Evolutionary conservation across 768 basidiomycete genomes (phyloP).

Genomic region (Macrolepiota fuliginosa): DNA sequence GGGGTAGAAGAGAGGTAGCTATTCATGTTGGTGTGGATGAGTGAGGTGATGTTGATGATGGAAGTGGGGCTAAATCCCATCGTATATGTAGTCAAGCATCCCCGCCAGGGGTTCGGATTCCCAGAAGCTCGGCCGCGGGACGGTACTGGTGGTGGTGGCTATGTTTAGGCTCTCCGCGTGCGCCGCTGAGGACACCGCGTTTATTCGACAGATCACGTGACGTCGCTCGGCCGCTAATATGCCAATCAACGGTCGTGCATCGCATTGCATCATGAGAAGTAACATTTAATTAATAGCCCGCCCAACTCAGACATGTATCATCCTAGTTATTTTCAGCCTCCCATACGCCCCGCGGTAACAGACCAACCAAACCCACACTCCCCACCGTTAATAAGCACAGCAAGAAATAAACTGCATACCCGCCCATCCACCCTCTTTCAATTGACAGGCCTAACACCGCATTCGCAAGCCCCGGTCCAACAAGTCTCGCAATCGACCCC

Average conservation of each 20-base stretch:
- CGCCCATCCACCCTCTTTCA: slow-evolving; percentile 44
- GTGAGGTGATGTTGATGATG: background rate
- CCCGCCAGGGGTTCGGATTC: too few relatives aligned
- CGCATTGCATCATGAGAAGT: too few relatives aligned
- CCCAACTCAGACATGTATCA: too few relatives aligned
- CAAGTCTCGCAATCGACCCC: slow-evolving; percentile 44
- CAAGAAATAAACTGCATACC: slow-evolving; percentile 49
- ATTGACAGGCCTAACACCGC: slow-evolving; percentile 54
- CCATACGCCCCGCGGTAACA: background rate
- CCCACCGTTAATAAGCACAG: slow-evolving; percentile 32
- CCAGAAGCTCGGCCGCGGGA: too few relatives aligned
- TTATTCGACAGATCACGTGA: too few relatives aligned
- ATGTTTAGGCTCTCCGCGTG: too few relatives aligned
- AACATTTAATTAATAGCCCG: too few relatives aligned
- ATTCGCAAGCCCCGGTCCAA: slow-evolving; percentile 50
- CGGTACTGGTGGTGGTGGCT: too few relatives aligned
- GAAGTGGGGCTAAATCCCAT: background rate
- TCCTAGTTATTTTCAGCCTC: background rate
- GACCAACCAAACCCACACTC: slow-evolving; percentile 32
- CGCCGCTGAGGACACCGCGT: too few relatives aligned
- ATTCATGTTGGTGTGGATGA: background rate
- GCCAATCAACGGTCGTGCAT: too few relatives aligned
- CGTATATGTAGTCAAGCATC: background rate
- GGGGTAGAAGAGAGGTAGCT: background rate
- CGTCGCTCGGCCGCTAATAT: too few relatives aligned